Evolutionary conservation across 2,329 filamentous ascomycete genomes (phyloP).

Genomic region (Sarocladium oryzae): DNA sequence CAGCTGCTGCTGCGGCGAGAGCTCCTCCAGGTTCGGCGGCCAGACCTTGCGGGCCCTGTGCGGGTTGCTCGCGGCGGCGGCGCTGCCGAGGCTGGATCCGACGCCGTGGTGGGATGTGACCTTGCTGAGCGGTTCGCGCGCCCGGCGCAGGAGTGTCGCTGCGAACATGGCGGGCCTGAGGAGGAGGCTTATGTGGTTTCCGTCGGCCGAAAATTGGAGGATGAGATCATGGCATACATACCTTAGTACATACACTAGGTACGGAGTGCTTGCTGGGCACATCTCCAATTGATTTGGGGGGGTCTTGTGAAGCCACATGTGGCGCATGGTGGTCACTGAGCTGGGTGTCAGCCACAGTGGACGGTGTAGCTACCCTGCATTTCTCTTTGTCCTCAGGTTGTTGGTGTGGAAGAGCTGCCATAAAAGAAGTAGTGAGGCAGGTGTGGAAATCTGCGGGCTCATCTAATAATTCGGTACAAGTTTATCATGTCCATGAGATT

Average conservation of each 20-base stretch:
- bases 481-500: no score
- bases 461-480: no score
- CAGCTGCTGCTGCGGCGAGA: slow-evolving; percentile 68
- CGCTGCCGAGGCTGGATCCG: slow-evolving; percentile 14
- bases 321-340: no score
- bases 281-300: neutral
- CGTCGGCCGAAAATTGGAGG: slow-evolving; percentile 1
- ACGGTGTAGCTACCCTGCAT: neutral
- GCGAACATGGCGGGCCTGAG: slow-evolving; percentile 24
- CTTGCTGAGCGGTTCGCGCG: slow-evolving; percentile 20
- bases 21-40: slow-evolving; percentile 69
- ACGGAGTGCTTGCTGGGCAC: no score
- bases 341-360: no score
- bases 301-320: neutral
- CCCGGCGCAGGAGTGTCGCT: slow-evolving; percentile 26
- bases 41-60: slow-evolving; percentile 65
- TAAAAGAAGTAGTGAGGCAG: no score
- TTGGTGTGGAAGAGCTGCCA: no score
- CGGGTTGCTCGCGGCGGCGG: slow-evolving; percentile 48
- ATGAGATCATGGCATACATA: neutral
- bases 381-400: no score
- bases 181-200: slow-evolving; percentile 6
- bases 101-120: slow-evolving; percentile 16
- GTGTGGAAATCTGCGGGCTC: no score
- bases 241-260: no score